Evolutionary conservation across 371 early-diverging fungal genomes (phyloP).

Genomic region (Mucor piriformis): DNA sequence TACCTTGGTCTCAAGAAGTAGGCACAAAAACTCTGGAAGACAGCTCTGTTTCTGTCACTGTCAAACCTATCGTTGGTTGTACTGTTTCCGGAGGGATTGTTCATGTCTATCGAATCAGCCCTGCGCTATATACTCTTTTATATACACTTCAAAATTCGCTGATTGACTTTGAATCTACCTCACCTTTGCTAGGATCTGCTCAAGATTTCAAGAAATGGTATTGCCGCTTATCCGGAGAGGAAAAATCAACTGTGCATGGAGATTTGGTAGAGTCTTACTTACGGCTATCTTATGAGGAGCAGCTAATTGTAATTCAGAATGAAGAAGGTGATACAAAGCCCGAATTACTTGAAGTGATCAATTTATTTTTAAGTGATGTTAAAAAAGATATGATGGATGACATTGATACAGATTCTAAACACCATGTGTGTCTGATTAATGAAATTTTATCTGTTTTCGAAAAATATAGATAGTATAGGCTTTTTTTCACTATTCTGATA

Average conservation of each 20-base stretch:
- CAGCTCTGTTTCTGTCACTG: neutral
- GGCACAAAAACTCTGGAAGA: neutral
- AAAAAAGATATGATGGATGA: neutral
- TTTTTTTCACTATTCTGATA: no score
- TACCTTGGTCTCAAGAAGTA: slow-evolving; percentile 26
- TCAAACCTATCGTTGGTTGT: slow-evolving; percentile 34
- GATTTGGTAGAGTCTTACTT: slow-evolving; percentile 32
- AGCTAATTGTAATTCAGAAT: neutral
- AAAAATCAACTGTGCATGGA: slow-evolving; percentile 33
- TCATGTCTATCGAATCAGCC: slow-evolving; percentile 27
- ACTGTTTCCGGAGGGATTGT: slow-evolving; percentile 39
- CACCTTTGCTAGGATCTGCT: slow-evolving; percentile 29
- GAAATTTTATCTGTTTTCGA: neutral
- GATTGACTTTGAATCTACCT: slow-evolving; percentile 21
- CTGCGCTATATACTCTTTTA: slow-evolving; percentile 17
- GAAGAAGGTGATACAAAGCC: neutral
- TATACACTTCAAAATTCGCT: slow-evolving; percentile 25
- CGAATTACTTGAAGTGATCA: neutral
- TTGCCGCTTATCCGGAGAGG: slow-evolving; percentile 21
- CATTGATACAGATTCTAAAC: neutral
- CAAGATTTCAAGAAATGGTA: slow-evolving; percentile 33
- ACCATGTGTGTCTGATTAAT: neutral
- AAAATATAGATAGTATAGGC: neutral
- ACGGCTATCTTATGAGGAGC: slow-evolving; percentile 14
- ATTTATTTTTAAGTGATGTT: neutral